Base-by-base conservation (phyloP, 2,329 filamentous ascomycete species). In the Ophiostoma sp. region DNA sequence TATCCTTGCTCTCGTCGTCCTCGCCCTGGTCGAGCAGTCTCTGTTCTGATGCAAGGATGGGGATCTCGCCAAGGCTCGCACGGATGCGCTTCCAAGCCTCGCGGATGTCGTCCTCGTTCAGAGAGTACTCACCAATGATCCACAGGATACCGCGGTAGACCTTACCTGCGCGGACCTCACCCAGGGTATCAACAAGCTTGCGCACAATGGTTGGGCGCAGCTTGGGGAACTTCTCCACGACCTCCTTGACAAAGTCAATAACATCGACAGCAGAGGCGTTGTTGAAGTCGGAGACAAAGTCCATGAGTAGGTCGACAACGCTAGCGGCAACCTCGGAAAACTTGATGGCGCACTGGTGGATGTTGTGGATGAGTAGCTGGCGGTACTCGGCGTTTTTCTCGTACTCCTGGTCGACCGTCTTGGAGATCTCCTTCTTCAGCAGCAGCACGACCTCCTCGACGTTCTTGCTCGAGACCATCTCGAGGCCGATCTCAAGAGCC, bases 401-500 rank as follows among this genome's bases (percentile, higher is more conserved):
- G 80, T 97, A 98, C 78, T 97, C 93, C 78, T 98, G 93, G 75
- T 99, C 93, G 60, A 98, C 92, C 0, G 95, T 99, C 84, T 98
- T 99, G 71, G 92, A 89, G 41, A 99, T 86, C 77, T 99, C 95
- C 79, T 99, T 99, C 83, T 99, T 99, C 70, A 99, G 83, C 0
- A 99, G 84, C 75, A 98, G 86, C 36, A 99, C 91, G 14, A 99
- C 95, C 76, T 99, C 95, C 77, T 98, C 95, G 6, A 99, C 93
- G 73, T 99, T 99, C 81, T 97, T 96, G 85, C 93, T 97, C 0
- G 94, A 95, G 5, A 99, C 92, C 95, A 99, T 98, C 73, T 97
- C 93, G 77, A 99, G 83, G 12, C 93, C 93, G 75, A 99, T 91
- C 68, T 87, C 84, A 41, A 99, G 85, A 16, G 94, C 93, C 80